These are phyloP conservation scores for Xerocomellus chrysenteron DNA, from an alignment of 768 basidiomycete species.

Conservation along the genomic window DNA sequence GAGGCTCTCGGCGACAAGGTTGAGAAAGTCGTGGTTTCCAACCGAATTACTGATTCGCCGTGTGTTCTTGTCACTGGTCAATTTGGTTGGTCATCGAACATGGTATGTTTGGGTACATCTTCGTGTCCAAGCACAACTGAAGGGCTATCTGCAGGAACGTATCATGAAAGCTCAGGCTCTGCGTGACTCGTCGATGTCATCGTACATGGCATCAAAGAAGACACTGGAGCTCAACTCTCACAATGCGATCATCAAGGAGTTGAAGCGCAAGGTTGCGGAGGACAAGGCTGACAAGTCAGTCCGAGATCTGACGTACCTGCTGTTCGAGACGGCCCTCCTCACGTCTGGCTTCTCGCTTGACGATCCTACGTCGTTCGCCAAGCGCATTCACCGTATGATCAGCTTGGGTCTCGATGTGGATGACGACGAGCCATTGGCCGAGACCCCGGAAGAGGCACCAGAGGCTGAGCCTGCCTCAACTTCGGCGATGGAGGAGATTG, in stretches of 20 bases:
- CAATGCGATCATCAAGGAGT: conserved; percentile 93
- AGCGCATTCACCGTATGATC: conserved; percentile 98
- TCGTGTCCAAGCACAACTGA: not conserved
- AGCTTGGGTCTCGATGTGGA: conserved; percentile 86
- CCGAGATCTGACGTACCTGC: conserved; percentile 90
- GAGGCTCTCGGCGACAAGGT: conserved; percentile 99
- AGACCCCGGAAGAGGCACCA: conserved; percentile 45
- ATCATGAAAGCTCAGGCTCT: conserved; percentile 99
- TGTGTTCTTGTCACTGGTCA: conserved; percentile 98
- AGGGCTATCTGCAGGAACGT: conserved; percentile 57
- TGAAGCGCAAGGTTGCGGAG: conserved; percentile 92
- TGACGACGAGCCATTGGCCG: conserved; percentile 52
- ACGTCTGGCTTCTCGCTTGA: conserved; percentile 96
- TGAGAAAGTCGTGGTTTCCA: conserved; percentile 97
- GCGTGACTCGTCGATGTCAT: conserved; percentile 95
- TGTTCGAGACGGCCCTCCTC: conserved; percentile 96
- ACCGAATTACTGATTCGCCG: conserved; percentile 96
- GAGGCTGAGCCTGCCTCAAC: conserved; percentile 62
- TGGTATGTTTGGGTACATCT: conserved; percentile 50
- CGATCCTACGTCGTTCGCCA: conserved; percentile 91
- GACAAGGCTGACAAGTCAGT: conserved; percentile 99
- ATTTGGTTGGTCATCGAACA: conserved; percentile 99
- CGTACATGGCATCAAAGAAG: conserved; percentile 99
- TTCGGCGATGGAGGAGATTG: conserved; percentile 97
- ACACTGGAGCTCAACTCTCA: conserved; percentile 93